These are phyloP conservation scores for Puccinia coronata DNA, from an alignment of 1,284 basidiomycete genomes.

Conservation along the genomic window DNA sequence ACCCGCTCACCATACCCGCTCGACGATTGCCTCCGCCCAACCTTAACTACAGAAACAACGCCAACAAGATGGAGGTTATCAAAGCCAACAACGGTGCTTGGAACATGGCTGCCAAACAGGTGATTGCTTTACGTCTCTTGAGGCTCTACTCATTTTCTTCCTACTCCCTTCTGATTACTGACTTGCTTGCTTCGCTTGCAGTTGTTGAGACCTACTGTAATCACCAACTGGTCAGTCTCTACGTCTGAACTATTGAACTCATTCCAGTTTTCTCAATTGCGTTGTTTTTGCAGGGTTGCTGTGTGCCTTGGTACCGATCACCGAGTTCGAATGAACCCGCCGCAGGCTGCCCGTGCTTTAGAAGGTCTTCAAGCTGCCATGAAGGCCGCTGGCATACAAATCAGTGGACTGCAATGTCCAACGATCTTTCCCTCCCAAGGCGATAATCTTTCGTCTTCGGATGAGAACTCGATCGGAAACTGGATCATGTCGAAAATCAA, in stretches of 20 bases:
- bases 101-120: slow-evolving; percentile 30
- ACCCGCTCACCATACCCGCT: slow-evolving; percentile 26
- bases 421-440: slow-evolving; percentile 2
- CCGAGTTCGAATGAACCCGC: not conserved
- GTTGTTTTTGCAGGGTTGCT: slow-evolving; percentile 8
- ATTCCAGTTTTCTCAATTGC: not conserved
- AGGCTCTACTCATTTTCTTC: not conserved
- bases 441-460: not conserved
- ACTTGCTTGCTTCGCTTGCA: not conserved
- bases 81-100: slow-evolving; percentile 23
- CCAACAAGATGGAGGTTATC: not conserved
- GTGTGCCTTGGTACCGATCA: slow-evolving; percentile 14
- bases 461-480: slow-evolving; percentile 12
- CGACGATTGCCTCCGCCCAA: slow-evolving; percentile 40
- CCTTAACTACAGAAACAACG: slow-evolving; percentile 17
- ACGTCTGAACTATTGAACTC: not conserved
- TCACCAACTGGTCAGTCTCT: slow-evolving; percentile 36
- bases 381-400: slow-evolving; percentile 14
- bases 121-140: not conserved
- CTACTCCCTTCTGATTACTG: not conserved
- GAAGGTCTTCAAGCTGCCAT: slow-evolving; percentile 8
- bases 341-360: not conserved
- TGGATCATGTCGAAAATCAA: slow-evolving; percentile 47
- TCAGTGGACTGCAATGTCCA: not conserved
- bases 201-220: slow-evolving; percentile 17